Percentiles rank a stretch among this genome's conserved stretches.
Evolutionary conservation across 1,139 yeast genomes (phyloP).

Genomic region (Candida tunisiensis): DNA sequence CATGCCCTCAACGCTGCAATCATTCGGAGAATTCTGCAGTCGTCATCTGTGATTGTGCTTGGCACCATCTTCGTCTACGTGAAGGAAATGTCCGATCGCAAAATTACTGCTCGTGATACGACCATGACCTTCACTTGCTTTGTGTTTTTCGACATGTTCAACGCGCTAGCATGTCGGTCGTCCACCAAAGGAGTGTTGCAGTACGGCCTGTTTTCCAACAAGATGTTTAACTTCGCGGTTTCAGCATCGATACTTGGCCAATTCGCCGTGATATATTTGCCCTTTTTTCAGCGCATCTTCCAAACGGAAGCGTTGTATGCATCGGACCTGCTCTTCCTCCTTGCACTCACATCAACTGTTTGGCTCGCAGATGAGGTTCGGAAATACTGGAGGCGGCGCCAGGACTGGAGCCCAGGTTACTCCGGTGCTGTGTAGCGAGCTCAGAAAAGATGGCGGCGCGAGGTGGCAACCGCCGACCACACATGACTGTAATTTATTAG

Average conservation of each 20-base stretch:
- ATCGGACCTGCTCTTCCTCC: constrained; percentile 47
- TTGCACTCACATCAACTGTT: constrained; percentile 57
- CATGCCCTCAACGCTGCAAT: constrained; percentile 58
- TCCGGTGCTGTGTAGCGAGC: constrained; percentile 5
- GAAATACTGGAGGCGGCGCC: constrained; percentile 27
- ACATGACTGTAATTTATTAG: no score
- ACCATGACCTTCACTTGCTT: constrained; percentile 99
- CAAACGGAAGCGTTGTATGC: constrained; percentile 80
- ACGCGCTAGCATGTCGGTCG: constrained; percentile 86
- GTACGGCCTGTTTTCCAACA: constrained; percentile 55
- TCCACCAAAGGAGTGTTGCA: constrained; percentile 66
- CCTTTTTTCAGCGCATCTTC: constrained; percentile 79
- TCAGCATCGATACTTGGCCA: constrained; percentile 87
- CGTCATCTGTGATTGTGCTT: constrained; percentile 48
- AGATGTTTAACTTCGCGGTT: constrained; percentile 87
- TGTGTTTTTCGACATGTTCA: constrained; percentile 89
- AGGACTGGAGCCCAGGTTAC: constrained; percentile 10
- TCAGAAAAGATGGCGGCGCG: no score
- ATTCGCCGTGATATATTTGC: constrained; percentile 79
- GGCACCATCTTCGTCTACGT: constrained; percentile 82
- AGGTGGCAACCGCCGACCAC: no score
- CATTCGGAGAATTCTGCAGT: constrained; percentile 53
- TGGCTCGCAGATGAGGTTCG: constrained; percentile 73
- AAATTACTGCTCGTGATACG: constrained; percentile 82
- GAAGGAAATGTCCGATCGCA: constrained; percentile 67